A percentile compares a stretch with the other conserved stretches of the same genome.
Conservation (phyloP, 345 rosid genomes). For the Combretum micranthum region DNA sequence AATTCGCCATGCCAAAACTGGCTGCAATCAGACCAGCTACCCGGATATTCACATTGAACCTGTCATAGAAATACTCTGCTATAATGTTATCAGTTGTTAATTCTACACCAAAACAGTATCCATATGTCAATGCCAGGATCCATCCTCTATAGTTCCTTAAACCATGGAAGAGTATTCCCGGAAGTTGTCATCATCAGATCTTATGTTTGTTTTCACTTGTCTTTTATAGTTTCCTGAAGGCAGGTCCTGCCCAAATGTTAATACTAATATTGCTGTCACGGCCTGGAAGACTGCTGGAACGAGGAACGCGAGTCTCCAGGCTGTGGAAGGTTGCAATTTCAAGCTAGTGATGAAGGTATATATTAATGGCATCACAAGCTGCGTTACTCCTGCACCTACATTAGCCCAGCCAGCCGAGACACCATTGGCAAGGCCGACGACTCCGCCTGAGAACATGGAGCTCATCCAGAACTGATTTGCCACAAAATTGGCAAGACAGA, state of each 20-base stretch:
- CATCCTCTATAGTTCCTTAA: slow-evolving; percentile 71
- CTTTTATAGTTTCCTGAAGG: slow-evolving; percentile 36
- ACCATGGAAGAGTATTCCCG: slow-evolving; percentile 35
- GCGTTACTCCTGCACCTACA: slow-evolving; percentile 62
- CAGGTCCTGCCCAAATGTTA: slow-evolving; percentile 52
- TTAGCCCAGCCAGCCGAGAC: slow-evolving; percentile 84
- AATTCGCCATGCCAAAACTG: slow-evolving; percentile 50
- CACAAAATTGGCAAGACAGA: slow-evolving; percentile 72
- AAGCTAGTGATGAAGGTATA: slow-evolving; percentile 20
- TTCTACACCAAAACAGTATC: slow-evolving; percentile 64
- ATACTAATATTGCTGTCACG: slow-evolving; percentile 39
- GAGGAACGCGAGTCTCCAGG: slow-evolving; percentile 65
- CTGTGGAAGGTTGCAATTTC: slow-evolving; percentile 18
- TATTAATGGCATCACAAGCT: slow-evolving; percentile 66
- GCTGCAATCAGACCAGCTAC: slow-evolving; percentile 78
- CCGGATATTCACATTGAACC: slow-evolving; percentile 53
- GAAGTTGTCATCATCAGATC: slow-evolving; percentile 21
- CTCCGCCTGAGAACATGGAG: slow-evolving; percentile 66
- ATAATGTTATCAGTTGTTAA: slow-evolving; percentile 65
- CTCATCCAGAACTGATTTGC: slow-evolving; percentile 92
- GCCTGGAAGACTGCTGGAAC: slow-evolving; percentile 55
- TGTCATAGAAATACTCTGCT: slow-evolving; percentile 65
- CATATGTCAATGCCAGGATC: slow-evolving; percentile 56
- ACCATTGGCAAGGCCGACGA: slow-evolving; percentile 73
- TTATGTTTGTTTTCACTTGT: not conserved